These are phyloP conservation scores for Colletotrichum sp. DNA, from an alignment of 2,329 filamentous ascomycete genomes.

Conservation along the genomic window DNA sequence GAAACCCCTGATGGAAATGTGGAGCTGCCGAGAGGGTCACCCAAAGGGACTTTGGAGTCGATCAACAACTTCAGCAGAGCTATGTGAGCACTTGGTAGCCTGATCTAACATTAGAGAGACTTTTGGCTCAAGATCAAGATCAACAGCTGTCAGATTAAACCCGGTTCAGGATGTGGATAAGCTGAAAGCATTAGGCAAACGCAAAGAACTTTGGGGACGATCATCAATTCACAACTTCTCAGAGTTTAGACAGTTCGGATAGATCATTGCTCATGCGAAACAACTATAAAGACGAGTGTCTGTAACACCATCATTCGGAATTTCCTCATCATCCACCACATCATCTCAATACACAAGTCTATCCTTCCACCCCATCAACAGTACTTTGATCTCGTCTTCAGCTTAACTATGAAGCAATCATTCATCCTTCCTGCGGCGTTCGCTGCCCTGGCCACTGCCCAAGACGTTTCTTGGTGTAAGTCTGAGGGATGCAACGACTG, in stretches of 20 bases:
- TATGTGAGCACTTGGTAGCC: neutral
- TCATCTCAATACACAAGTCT: neutral
- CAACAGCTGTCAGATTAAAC: neutral
- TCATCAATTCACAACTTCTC: neutral
- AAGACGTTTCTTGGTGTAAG: neutral
- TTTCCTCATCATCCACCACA: neutral
- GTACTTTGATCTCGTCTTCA: neutral
- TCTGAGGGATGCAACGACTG: neutral
- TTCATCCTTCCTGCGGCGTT: neutral
- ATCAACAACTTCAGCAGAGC: neutral
- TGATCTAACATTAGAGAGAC: neutral
- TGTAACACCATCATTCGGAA: neutral
- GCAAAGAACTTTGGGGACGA: neutral
- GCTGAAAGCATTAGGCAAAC: neutral
- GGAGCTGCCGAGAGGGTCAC: neutral
- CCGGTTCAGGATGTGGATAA: neutral
- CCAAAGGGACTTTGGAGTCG: neutral
- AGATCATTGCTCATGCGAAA: neutral
- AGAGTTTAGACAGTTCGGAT: neutral
- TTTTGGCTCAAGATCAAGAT: neutral
- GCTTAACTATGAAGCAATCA: neutral
- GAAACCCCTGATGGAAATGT: neutral
- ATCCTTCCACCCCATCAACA: neutral
- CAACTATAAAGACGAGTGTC: neutral
- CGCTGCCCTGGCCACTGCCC: neutral